phyloP scores from a whole-genome alignment of 2,329 filamentous ascomycete genomes.

The Talaromyces pinophilus region DNA sequence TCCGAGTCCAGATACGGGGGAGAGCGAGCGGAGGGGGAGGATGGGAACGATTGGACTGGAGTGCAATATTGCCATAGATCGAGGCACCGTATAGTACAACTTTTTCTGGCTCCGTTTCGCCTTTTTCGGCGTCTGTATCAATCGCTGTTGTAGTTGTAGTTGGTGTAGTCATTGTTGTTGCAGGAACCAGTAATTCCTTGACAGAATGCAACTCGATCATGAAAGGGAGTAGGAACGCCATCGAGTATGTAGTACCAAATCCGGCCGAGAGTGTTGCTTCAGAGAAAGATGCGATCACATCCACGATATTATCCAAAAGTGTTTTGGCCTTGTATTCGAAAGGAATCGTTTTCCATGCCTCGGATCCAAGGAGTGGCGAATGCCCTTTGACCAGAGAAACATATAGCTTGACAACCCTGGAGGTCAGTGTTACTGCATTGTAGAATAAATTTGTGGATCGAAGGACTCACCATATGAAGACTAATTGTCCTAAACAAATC shows the following conservation, averaged over 20 bases:
- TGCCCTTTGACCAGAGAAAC: not conserved
- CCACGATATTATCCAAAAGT: not conserved
- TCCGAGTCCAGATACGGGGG: no score
- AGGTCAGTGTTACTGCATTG: no score
- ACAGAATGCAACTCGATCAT: conserved; percentile 5
- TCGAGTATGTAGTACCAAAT: not conserved
- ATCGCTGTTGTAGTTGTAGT: not conserved
- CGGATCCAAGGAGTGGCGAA: not conserved
- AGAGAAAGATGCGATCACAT: not conserved
- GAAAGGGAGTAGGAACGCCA: not conserved
- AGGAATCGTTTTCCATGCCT: not conserved
- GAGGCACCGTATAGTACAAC: not conserved
- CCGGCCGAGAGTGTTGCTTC: no score
- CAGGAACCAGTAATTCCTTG: not conserved
- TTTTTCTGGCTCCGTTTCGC: not conserved
- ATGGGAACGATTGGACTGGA: not conserved
- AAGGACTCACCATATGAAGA: not conserved
- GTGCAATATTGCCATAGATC: not conserved
- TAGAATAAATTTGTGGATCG: no score
- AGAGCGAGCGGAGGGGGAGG: no score
- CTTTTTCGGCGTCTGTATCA: not conserved
- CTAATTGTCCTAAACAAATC: not conserved
- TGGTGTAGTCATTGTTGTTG: no score
- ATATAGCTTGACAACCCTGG: not conserved
- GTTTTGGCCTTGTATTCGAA: not conserved